Conservation (phyloP, 441 rosid species). For the Eruca vesicaria region DNA sequence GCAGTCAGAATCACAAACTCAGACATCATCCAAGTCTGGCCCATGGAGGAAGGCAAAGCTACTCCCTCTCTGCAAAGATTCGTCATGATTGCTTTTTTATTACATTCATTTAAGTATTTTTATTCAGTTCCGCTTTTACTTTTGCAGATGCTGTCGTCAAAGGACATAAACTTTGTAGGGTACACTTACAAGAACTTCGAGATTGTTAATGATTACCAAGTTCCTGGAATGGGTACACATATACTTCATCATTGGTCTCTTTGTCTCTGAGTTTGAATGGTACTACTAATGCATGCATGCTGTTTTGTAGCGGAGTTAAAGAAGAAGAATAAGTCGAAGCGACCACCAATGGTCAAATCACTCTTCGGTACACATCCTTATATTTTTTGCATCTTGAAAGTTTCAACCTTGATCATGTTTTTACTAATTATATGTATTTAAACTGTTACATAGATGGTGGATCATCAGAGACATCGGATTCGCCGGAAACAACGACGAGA, state of each 20-base stretch:
- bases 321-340: constrained; percentile 51
- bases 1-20: constrained; percentile 48
- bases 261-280: background rate
- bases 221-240: constrained; percentile 64
- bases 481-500: constrained; percentile 45
- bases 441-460: constrained; percentile 18
- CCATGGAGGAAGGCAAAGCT: constrained; percentile 71
- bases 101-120: background rate
- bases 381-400: background rate
- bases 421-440: background rate
- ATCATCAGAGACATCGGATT: constrained; percentile 53
- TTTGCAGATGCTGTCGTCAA: constrained; percentile 67
- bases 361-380: constrained; percentile 49
- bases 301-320: constrained; percentile 56
- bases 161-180: constrained; percentile 69
- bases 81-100: constrained; percentile 7
- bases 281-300: constrained; percentile 1
- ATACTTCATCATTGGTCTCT: background rate
- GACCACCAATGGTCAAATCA: constrained; percentile 53
- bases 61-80: background rate
- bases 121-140: background rate
- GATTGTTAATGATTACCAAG: constrained; percentile 70
- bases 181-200: constrained; percentile 75
- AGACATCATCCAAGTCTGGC: constrained; percentile 47
- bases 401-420: background rate